Evolutionary conservation across 2,329 filamentous ascomycete genomes (phyloP), one percentile per base, ranked within the genome.

Genomic region (Penicillium nordicum): DNA sequence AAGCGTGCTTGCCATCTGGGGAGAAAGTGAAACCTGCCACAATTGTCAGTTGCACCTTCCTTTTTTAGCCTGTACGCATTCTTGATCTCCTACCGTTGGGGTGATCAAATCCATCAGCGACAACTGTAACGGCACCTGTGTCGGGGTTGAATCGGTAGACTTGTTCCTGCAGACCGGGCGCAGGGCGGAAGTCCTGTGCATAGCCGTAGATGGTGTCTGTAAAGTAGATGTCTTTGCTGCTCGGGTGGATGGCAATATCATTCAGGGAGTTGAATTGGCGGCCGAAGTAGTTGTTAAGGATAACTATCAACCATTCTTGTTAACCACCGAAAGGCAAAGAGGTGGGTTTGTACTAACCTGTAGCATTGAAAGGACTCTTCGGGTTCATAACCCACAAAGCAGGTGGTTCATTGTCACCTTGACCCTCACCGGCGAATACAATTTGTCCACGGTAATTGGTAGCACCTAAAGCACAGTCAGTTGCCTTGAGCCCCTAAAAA

Each of bases 201-300:
- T 57, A 64, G 6, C 60, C 60, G 21, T 64, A 64, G 25, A 63
- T 59, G 0, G 59, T 57, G 38, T 64, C 62, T 14, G 62, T 64
- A 37, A 64, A 64, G 41, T 62, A 64, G 29, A 64, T 51, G 10
- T 63, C 60, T 30, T 61, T 62, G 29, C 52, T 62, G n/a, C 52
- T 45, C 0, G 62, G 61, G 27, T 64, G 62, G 10, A 64, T 57
- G 6, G 53, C 55, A 1, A 64, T 53, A 50, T 64, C 60, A 16
- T 64, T 63, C 16, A 64, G 18, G 6, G 62, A 63, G 37, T 63
- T 64, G 30, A 64, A 64, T 36, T 63, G 61, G 5, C 61, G 59
- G 32, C 62, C 62, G 38, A 63, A 64, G 51, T 57, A 64, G 45
- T 64, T 64, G 47, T 64, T 64, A 32, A 64, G 42, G 11, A 64